Conservation (phyloP, 345 rosid species). For the Rhodomyrtus tomentosa region DNA sequence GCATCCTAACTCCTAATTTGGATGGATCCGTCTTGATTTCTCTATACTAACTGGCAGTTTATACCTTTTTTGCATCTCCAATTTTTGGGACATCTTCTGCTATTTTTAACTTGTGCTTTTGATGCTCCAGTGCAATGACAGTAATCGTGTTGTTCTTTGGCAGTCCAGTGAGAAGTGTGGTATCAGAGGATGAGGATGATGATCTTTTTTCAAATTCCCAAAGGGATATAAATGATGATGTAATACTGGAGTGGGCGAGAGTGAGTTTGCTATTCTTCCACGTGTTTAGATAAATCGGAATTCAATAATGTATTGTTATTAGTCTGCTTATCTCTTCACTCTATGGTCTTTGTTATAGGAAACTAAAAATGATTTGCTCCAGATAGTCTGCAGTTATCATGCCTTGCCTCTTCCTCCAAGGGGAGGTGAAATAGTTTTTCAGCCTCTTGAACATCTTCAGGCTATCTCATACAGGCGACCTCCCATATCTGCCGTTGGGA, state of each 20-base stretch:
- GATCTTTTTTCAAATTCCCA: conserved; percentile 36
- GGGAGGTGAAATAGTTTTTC: conserved; percentile 63
- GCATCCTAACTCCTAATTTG: background rate
- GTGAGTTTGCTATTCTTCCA: conserved; percentile 35
- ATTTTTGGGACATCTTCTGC: background rate
- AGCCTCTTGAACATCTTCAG: conserved; percentile 87
- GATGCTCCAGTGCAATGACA: conserved; percentile 7
- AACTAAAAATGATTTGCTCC: conserved; percentile 68
- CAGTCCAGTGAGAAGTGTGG: conserved; percentile 85
- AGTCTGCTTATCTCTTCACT: background rate
- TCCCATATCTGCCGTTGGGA: conserved; percentile 44
- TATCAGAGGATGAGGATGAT: conserved; percentile 68
- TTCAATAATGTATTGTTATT: background rate
- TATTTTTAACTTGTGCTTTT: background rate
- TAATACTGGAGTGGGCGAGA: conserved; percentile 82
- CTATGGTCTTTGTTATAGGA: conserved; percentile 37
- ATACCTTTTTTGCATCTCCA: background rate
- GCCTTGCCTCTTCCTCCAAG: conserved; percentile 49
- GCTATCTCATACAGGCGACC: conserved; percentile 68
- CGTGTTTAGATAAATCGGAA: background rate
- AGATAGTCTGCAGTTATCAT: conserved; percentile 82
- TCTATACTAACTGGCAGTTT: background rate
- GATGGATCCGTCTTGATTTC: background rate
- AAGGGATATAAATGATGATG: conserved; percentile 53
- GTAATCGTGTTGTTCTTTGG: conserved; percentile 42